These are phyloP conservation scores for Dalbergia oliveri DNA, from an alignment of 306 rosid genomes.

Conservation along the genomic window DNA sequence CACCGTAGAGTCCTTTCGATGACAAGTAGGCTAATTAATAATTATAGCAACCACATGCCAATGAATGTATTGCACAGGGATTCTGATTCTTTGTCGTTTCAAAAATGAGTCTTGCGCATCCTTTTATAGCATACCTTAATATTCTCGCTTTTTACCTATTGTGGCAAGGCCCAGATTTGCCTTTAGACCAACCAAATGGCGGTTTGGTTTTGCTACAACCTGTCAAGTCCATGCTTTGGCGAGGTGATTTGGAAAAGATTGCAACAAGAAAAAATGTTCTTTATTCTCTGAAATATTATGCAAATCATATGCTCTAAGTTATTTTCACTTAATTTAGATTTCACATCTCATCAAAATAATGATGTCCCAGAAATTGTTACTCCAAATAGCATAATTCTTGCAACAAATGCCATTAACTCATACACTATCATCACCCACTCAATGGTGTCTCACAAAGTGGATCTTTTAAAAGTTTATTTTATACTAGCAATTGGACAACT, in stretches of 20 bases:
- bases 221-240: neutral
- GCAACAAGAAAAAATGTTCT: too few relatives aligned
- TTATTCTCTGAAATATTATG: too few relatives aligned
- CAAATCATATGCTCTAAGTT: too few relatives aligned
- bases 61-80: conserved; percentile 28
- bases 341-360: too few relatives aligned
- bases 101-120: conserved; percentile 3
- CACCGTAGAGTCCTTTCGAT: too few relatives aligned
- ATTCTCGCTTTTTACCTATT: conserved; percentile 21
- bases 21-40: neutral
- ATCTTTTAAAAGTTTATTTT: too few relatives aligned
- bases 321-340: too few relatives aligned
- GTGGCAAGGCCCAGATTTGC: conserved; percentile 13
- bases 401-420: conserved; percentile 13
- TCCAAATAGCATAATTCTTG: too few relatives aligned
- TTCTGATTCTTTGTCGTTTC: conserved; percentile 40
- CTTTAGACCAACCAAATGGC: neutral
- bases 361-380: too few relatives aligned
- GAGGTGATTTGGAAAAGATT: neutral
- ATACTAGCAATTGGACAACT: too few relatives aligned
- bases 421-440: neutral
- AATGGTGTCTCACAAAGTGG: too few relatives aligned
- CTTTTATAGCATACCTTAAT: conserved; percentile 37
- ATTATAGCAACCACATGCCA: conserved; percentile 34
- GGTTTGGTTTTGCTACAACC: conserved; percentile 29